Conservation (phyloP, 2,329 filamentous ascomycete species). For the Phialocephala subalpina region DNA sequence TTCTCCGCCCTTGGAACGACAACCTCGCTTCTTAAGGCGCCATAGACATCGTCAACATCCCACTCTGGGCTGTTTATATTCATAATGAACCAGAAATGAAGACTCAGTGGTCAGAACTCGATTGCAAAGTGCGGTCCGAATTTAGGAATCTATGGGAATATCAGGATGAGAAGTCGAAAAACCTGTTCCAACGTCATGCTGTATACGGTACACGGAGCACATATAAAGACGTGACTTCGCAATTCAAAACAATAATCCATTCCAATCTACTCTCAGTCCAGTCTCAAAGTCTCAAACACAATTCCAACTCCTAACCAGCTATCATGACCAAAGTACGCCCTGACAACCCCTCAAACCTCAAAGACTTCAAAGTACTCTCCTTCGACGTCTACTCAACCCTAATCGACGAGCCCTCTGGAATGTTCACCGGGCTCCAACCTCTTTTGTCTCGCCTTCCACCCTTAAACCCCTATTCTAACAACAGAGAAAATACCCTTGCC, state of each 20-base stretch:
- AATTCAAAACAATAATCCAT: not conserved
- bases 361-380: conserved; percentile 28
- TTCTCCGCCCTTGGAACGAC: conserved; percentile 5
- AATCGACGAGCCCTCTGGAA: conserved; percentile 28
- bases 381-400: conserved; percentile 33
- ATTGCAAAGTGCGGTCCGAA: too few species aligned
- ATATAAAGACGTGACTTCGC: conserved; percentile 2
- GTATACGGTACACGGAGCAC: not conserved
- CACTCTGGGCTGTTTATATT: not conserved
- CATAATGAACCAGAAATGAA: not conserved
- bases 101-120: not conserved
- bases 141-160: not conserved
- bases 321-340: conserved; percentile 22
- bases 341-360: conserved; percentile 22
- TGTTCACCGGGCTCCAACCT: conserved; percentile 22
- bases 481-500: conserved; percentile 14
- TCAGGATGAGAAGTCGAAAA: not conserved
- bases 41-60: not conserved
- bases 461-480: conserved; percentile 13
- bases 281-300: not conserved
- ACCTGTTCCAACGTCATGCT: conserved; percentile 4
- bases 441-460: conserved; percentile 21
- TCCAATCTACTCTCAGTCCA: not conserved
- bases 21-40: not conserved
- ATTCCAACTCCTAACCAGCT: not conserved